Base-by-base conservation (phyloP, 345 rosid species). In the Citrus trifoliata region DNA sequence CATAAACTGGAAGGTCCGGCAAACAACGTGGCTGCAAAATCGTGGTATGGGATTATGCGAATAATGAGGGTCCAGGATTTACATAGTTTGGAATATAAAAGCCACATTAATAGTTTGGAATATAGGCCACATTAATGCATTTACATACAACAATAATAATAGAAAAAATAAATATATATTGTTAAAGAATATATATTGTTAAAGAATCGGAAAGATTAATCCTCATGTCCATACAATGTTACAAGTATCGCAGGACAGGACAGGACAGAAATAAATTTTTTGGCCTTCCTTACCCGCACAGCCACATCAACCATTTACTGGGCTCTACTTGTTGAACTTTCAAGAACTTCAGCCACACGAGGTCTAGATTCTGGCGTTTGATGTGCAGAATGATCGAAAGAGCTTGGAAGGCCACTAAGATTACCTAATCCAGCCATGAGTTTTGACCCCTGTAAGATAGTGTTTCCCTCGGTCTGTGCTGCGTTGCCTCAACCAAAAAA, bases 241-340 rank as follows among this genome's bases (percentile, higher is more conserved):
- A n/a, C n/a, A n/a, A n/a, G n/a, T n/a, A n/a, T n/a, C n/a, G n/a
- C n/a, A n/a, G n/a, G n/a, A n/a, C 69, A 76, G 70, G 71, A 64
- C 28, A 70, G 42, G 56, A 16, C 21, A 51, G 33, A 40, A 60
- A 30, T 38, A 5, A 69, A 73, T 24, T 59, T 13, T 10, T 37
- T 64, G 61, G 18, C 69, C 51, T 30, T 76, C 81, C 63, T 61
- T 38, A 91, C 97, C 95, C 87, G 90, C 81, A 90, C 75, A 40
- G 95, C 93, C 67, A 88, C 90, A 85, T 79, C 79, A 53, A 93
- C 97, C 93, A 93, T 88, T 73, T 83, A 86, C 86, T 81, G 86
- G 64, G 97, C 97, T 80, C 81, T 87, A 65, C 74, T 76, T 84
- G 87, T 91, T 56, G 97, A 93, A 78, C 85, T 83, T 83, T 88